Evolutionary conservation across 176 grass and related monocot genomes (phyloP).

Genomic region (Neostapfia colusana): DNA sequence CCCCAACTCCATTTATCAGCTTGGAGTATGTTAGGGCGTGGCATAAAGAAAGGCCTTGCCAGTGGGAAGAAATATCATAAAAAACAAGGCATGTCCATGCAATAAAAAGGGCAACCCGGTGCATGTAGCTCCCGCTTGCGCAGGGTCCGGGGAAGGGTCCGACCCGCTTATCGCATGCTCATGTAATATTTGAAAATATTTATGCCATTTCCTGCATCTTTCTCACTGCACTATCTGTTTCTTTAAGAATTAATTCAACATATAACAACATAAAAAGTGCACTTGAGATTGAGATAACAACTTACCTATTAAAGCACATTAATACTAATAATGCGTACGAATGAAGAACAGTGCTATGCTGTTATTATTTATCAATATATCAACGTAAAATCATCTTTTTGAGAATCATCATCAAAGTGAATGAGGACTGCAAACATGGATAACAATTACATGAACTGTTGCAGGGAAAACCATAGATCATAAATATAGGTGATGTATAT

Average conservation of each 20-base stretch:
- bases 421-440: no score
- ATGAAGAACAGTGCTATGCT: background rate
- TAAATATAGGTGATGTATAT: background rate
- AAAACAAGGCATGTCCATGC: background rate
- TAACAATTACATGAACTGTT: no score
- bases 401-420: background rate
- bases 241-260: slow-evolving; percentile 22
- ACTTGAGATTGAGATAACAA: slow-evolving; percentile 4
- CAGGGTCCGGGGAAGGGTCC: no score
- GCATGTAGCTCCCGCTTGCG: no score
- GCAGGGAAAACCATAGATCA: no score
- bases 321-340: background rate
- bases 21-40: no score
- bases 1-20: no score
- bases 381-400: background rate
- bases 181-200: slow-evolving; percentile 26
- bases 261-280: background rate
- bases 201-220: background rate
- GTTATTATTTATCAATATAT: background rate
- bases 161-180: no score
- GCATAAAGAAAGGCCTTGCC: no score
- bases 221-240: background rate
- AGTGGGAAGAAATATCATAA: no score
- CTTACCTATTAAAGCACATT: background rate
- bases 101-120: no score